Base-by-base conservation (phyloP, 768 basidiomycete genomes). In the Pleurotus pulmonarius region DNA sequence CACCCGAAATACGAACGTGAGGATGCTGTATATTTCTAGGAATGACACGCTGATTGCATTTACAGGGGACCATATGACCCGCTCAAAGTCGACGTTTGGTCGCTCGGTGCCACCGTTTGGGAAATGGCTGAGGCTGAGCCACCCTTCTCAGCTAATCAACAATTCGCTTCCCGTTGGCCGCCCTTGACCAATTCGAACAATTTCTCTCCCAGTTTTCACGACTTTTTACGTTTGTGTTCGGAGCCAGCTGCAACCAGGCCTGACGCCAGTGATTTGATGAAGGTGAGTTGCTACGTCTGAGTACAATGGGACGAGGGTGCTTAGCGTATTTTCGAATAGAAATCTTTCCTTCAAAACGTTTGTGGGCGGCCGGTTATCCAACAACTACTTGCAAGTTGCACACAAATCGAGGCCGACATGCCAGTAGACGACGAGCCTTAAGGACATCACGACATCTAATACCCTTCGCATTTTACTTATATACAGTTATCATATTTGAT, bases 81-180 rank as follows among this genome's bases (percentile, higher is more conserved):
- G 1, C 77, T 90, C 43, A 86, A 86, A 66, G 83, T 90, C 46
- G 90, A 92, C 58, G 75, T 87, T 0, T 92, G 89, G 89, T 90
- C 89, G 0, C 73, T 91, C 5, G 90, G 90, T 1, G 90, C 90
- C 0, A 92, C 90, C 0, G 78, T 89, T 0, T 92, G 90, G 90
- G 90, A 92, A 65, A 78, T 88, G 70, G 87, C 87, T 1, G 80
- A 92, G 64, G 81, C 84, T 5, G 75, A 81, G 51, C 90, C 90
- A 4, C 90, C 90, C 0, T 92, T 92, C 64, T 75, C 80, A 3
- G 78, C 83, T 55, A 73, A 80, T 0, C 77, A 82, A 52, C 76
- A 82, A 57, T 65, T 89, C 9, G 77, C 75, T 5, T 77, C 83
- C 22, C 80, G 83, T 3, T 90, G 86, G 83, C 90, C 90, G 5